Percentiles rank a stretch among this genome's conserved stretches.
Evolutionary conservation across 345 rosid genomes (phyloP).

Genomic region (Bruguiera gymnorhiza): DNA sequence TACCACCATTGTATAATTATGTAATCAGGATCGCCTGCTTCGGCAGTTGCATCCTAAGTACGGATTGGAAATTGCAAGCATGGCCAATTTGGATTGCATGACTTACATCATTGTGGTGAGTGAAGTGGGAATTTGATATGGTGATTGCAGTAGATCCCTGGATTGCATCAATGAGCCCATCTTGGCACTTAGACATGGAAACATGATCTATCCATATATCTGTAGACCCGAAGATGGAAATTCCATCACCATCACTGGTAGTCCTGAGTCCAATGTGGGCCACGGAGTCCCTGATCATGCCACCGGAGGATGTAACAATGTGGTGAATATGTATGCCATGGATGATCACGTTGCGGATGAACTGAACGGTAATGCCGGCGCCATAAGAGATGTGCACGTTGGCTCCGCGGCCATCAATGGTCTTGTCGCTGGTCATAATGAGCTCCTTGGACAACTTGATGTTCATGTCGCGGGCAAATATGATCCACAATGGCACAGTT

Average conservation of each 20-base stretch:
- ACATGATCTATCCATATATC: slow-evolving; percentile 43
- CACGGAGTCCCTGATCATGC: slow-evolving; percentile 27
- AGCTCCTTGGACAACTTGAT: slow-evolving; percentile 24
- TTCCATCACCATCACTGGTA: slow-evolving; percentile 40
- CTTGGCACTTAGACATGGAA: slow-evolving; percentile 36
- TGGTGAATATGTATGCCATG: slow-evolving; percentile 24
- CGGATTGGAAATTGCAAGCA: background rate
- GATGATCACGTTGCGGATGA: slow-evolving; percentile 25
- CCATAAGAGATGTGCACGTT: slow-evolving; percentile 20
- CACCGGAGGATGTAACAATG: slow-evolving; percentile 16
- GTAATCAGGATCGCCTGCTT: too few species aligned
- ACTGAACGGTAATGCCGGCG: slow-evolving; percentile 25
- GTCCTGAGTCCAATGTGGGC: slow-evolving; percentile 22
- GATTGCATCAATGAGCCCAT: slow-evolving; percentile 43
- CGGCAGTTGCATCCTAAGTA: too few species aligned
- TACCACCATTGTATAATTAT: background rate
- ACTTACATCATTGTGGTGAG: slow-evolving; percentile 30
- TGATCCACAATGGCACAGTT: slow-evolving; percentile 26
- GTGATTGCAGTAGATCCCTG: slow-evolving; percentile 44
- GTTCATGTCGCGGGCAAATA: slow-evolving; percentile 21
- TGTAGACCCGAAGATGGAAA: slow-evolving; percentile 37
- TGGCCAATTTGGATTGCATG: background rate
- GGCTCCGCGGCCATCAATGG: slow-evolving; percentile 31
- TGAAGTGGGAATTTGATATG: slow-evolving; percentile 42
- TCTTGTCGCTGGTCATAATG: slow-evolving; percentile 18